phyloP scores from a whole-genome alignment of 106 monocot genomes.

The Phalaenopsis aphrodite region DNA sequence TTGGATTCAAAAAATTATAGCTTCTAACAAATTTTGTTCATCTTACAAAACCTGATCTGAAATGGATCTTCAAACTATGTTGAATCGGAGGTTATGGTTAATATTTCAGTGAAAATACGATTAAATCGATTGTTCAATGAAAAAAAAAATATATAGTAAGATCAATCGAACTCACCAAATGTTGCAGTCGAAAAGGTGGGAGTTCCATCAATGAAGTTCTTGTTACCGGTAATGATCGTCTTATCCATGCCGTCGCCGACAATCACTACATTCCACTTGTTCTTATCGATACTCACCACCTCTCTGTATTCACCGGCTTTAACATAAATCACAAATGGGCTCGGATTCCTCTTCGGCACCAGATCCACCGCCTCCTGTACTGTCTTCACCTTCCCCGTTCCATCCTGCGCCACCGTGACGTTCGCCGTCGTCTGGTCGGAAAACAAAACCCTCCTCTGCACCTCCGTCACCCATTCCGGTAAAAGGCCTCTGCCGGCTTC shows the following conservation, averaged over 20 bases:
- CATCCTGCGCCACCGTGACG: constrained; percentile 14
- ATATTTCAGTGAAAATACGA: too few species aligned
- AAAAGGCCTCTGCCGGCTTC: background rate
- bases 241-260: constrained; percentile 24
- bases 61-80: too few species aligned
- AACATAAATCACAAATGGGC: constrained; percentile 16
- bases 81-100: too few species aligned
- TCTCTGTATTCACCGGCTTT: constrained; percentile 12
- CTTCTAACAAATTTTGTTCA: too few species aligned
- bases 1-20: too few species aligned
- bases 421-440: background rate
- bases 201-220: constrained; percentile 6
- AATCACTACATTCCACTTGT: constrained; percentile 18
- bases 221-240: constrained; percentile 8
- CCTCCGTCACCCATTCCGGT: constrained; percentile 3
- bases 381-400: constrained; percentile 8
- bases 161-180: constrained; percentile 2
- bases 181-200: constrained; percentile 17
- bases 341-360: background rate
- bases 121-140: too few species aligned
- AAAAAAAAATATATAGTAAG: too few species aligned
- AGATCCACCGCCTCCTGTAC: constrained; percentile 16
- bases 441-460: constrained; percentile 18
- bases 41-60: too few species aligned
- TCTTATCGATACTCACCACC: constrained; percentile 6